phyloP scores from a whole-genome alignment of 2,329 filamentous ascomycete genomes.

The Zymoseptoria brevis region DNA sequence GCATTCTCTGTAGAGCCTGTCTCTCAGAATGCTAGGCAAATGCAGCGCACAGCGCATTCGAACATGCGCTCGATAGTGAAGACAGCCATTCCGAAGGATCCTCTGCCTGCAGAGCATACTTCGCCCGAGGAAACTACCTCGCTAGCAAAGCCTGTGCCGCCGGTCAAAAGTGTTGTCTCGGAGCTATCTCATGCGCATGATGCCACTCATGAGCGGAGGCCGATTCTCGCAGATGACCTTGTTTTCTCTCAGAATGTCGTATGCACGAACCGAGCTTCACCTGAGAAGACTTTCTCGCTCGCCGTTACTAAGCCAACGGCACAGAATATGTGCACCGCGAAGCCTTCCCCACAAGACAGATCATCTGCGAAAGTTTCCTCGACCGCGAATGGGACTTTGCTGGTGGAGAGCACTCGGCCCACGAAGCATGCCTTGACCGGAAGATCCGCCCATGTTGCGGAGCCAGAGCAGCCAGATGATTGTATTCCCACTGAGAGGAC shows the following conservation, averaged over 20 bases:
- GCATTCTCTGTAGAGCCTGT: background rate
- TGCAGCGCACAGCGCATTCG: background rate
- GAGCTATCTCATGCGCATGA: background rate
- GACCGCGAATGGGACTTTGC: background rate
- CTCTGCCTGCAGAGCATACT: background rate
- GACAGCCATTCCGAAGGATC: background rate
- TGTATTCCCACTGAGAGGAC: background rate
- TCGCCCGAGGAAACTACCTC: background rate
- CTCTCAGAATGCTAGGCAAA: background rate
- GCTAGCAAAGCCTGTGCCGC: background rate
- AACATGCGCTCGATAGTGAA: background rate
- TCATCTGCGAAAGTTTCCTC: background rate
- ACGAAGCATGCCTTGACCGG: background rate
- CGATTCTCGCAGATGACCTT: background rate
- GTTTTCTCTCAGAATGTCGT: background rate
- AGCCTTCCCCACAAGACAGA: background rate
- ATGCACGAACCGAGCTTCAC: too few species aligned
- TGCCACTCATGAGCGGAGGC: background rate
- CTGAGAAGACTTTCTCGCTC: too few species aligned
- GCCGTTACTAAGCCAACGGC: background rate
- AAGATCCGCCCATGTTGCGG: background rate
- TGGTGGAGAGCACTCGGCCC: background rate
- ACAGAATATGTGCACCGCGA: background rate
- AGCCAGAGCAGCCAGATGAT: background rate
- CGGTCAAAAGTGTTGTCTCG: background rate